These are phyloP conservation scores for Austroboletus novae-zelandiae DNA, from an alignment of 1,284 basidiomycete genomes.

Conservation along the genomic window DNA sequence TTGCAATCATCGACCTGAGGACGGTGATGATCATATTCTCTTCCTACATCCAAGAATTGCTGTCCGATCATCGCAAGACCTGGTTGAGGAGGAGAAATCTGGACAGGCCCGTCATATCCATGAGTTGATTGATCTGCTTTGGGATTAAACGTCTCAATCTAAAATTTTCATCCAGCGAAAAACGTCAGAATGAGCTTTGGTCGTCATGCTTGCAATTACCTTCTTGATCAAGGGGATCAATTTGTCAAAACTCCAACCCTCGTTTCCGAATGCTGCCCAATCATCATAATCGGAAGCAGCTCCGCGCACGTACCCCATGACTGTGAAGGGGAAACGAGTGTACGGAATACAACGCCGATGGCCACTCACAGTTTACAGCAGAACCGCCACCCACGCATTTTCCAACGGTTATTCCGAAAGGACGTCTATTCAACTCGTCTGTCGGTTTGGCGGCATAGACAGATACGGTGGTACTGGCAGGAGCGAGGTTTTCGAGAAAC, in stretches of 20 bases:
- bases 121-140: constrained; percentile 36
- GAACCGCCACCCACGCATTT: neutral
- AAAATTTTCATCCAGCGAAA: neutral
- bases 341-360: neutral
- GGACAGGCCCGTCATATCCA: constrained; percentile 51
- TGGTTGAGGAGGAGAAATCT: constrained; percentile 41
- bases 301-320: constrained; percentile 52
- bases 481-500: constrained; percentile 40
- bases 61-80: constrained; percentile 34
- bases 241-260: constrained; percentile 47
- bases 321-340: constrained; percentile 26
- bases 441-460: constrained; percentile 43
- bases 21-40: constrained; percentile 23
- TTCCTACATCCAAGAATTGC: constrained; percentile 45
- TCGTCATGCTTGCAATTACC: constrained; percentile 25
- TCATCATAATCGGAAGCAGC: constrained; percentile 57
- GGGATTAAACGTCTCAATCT: constrained; percentile 51
- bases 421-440: constrained; percentile 43
- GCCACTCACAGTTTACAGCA: constrained; percentile 41
- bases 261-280: constrained; percentile 50
- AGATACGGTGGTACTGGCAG: constrained; percentile 41
- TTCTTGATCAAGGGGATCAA: constrained; percentile 50
- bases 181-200: no score
- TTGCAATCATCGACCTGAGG: constrained; percentile 40
- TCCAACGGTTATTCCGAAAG: constrained; percentile 35